Conservation (phyloP, 257 asterid genomes). For the Capsicum pubescens region DNA sequence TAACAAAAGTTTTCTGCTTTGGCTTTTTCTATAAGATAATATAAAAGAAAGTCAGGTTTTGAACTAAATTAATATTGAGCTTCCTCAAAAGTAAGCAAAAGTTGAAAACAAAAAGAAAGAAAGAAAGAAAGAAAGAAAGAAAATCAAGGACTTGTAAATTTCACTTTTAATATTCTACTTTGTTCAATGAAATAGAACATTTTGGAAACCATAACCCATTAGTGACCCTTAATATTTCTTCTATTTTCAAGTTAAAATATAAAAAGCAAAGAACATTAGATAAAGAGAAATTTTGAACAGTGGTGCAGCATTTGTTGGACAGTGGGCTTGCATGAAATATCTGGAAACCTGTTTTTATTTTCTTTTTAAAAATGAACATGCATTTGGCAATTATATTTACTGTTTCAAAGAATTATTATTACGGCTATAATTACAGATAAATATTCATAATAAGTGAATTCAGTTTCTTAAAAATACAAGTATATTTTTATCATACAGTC, state of each 20-base stretch:
- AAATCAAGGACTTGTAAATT: background rate
- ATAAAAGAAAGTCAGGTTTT: constrained; percentile 1
- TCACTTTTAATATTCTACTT: background rate
- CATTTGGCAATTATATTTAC: background rate
- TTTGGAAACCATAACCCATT: constrained; percentile 7
- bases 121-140: background rate
- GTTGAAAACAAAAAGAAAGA: background rate
- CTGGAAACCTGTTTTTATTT: background rate
- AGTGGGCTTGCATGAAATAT: constrained; percentile 13
- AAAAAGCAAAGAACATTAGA: background rate
- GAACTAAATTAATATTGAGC: background rate
- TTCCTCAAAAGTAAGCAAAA: background rate
- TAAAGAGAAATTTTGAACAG: constrained; percentile 8
- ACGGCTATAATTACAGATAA: background rate
- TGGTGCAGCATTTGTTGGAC: background rate
- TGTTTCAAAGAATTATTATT: background rate
- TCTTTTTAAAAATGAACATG: background rate
- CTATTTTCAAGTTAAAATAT: background rate
- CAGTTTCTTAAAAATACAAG: background rate
- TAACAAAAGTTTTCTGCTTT: background rate
- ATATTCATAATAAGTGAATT: background rate
- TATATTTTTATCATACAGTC: background rate
- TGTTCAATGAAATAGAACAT: background rate
- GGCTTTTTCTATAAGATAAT: background rate
- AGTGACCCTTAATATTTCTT: background rate